These are phyloP conservation scores for Phaeodactylum tricornutum DNA, from an alignment of 108 stramenopile species.

Conservation along the genomic window DNA sequence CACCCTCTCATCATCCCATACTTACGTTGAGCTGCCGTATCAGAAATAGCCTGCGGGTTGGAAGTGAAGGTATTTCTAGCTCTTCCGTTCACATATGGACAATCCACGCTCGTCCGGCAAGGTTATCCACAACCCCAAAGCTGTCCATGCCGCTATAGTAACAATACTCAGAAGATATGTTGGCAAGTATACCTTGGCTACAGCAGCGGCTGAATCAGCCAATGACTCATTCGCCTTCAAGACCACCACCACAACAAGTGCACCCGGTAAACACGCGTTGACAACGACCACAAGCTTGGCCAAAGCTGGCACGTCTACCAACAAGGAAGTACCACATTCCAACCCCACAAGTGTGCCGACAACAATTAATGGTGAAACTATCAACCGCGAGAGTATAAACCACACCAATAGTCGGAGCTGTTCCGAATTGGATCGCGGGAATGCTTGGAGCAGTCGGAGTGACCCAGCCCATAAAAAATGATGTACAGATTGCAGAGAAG, in stretches of 20 bases:
- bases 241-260: conserved; percentile 48
- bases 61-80: no score
- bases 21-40: no score
- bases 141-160: conserved; percentile 61
- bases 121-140: conserved; percentile 46
- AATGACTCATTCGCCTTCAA: conserved; percentile 40
- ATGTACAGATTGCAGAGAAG: no score
- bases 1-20: no score
- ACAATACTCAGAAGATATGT: conserved; percentile 50
- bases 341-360: conserved; percentile 34
- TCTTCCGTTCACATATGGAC: conserved; percentile 14
- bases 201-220: conserved; percentile 44
- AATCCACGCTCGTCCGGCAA: conserved; percentile 33
- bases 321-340: conserved; percentile 43
- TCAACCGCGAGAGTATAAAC: conserved; percentile 45
- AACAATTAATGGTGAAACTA: conserved; percentile 42
- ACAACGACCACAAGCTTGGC: conserved; percentile 56
- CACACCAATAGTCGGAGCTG: conserved; percentile 39
- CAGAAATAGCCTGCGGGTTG: no score
- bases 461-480: no score
- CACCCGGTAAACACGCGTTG: conserved; percentile 53
- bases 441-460: no score
- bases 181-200: conserved; percentile 50
- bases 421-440: conserved; percentile 16
- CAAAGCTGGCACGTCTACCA: conserved; percentile 32